Percentiles rank a stretch among this genome's conserved stretches.
phyloP scores from a whole-genome alignment of 176 grass and related monocot species.

The Oropetium thomaeum region DNA sequence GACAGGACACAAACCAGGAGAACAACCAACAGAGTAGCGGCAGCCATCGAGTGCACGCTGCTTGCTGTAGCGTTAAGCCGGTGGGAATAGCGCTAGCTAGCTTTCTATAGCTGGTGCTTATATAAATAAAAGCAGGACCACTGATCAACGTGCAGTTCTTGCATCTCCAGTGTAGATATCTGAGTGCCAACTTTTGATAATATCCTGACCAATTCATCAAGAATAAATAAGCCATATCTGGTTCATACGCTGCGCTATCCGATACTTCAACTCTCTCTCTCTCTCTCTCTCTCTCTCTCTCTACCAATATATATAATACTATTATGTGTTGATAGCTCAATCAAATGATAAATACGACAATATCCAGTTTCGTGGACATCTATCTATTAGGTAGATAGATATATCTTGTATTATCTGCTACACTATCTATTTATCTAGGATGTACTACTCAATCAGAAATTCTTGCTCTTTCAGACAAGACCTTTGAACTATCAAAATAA shows the following conservation, averaged over 20 bases:
- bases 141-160: too few relatives aligned
- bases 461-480: too few relatives aligned
- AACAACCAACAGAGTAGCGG: not conserved
- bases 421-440: too few relatives aligned
- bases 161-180: too few relatives aligned
- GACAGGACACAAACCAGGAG: not conserved
- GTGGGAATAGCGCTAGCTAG: not conserved
- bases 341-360: too few relatives aligned
- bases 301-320: not conserved
- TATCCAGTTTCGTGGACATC: too few relatives aligned
- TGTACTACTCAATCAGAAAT: too few relatives aligned
- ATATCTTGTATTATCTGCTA: too few relatives aligned
- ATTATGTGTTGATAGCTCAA: not conserved
- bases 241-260: not conserved
- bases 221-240: not conserved
- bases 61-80: too few relatives aligned
- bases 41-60: not conserved
- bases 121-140: not conserved
- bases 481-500: too few relatives aligned
- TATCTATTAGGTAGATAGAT: too few relatives aligned
- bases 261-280: not conserved
- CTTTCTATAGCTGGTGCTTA: not conserved
- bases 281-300: too few relatives aligned
- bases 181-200: not conserved
- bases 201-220: not conserved